Conservation (phyloP, 176 grass and related monocot species). For the Carex myosuroides region DNA sequence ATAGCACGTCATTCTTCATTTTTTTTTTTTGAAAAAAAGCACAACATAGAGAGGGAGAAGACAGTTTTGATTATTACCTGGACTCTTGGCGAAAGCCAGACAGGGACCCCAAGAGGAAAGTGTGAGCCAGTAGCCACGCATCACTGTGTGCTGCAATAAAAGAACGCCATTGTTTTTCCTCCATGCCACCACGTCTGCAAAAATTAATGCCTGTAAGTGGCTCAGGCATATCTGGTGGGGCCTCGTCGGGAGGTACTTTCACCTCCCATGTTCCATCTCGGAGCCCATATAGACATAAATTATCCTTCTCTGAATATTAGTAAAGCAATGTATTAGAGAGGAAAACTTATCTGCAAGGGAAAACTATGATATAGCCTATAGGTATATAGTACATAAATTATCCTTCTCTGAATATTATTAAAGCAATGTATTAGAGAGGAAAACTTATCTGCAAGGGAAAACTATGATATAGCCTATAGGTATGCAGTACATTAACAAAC, state of each 20-base stretch:
- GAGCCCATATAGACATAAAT: slow-evolving; percentile 40
- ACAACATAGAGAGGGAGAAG: neutral
- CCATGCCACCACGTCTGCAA: slow-evolving; percentile 29
- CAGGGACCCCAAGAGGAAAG: neutral
- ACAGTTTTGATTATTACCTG: slow-evolving; percentile 14
- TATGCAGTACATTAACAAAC: neutral
- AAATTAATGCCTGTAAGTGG: slow-evolving; percentile 31
- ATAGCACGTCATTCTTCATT: no score
- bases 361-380: neutral
- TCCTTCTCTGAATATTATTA: slow-evolving; percentile 21
- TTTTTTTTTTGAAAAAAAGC: no score
- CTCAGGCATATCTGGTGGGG: slow-evolving; percentile 33
- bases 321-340: neutral
- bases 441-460: neutral
- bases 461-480: neutral
- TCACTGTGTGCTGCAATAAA: slow-evolving; percentile 25
- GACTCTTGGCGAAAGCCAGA: slow-evolving; percentile 9
- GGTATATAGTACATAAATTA: slow-evolving; percentile 2
- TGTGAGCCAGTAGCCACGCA: neutral
- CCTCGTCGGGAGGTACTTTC: slow-evolving; percentile 14
- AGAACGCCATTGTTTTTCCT: slow-evolving; percentile 28
- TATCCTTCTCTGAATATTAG: slow-evolving; percentile 22
- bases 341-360: neutral
- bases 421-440: neutral
- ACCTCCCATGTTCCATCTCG: slow-evolving; percentile 38